These are phyloP conservation scores for Akebia trifoliata DNA, from an alignment of 164 flowering plant genomes.

Conservation along the genomic window DNA sequence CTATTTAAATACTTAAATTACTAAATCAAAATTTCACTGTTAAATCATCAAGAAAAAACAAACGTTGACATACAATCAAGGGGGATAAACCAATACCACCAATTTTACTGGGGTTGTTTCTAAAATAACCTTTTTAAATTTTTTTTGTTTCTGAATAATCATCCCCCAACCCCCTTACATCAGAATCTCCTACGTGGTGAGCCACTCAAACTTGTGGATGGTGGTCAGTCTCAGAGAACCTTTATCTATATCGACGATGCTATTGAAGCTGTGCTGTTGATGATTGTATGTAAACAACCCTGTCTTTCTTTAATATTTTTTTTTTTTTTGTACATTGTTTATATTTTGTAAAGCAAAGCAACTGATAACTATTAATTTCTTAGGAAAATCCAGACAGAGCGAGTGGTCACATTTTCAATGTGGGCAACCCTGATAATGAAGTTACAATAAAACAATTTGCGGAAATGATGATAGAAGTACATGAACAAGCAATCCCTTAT, in stretches of 20 bases:
- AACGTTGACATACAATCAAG: too few species aligned
- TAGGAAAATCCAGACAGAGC: constrained; percentile 90
- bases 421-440: constrained; percentile 89
- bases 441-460: constrained; percentile 90
- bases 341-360: neutral
- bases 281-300: constrained; percentile 37
- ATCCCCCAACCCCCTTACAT: neutral
- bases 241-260: constrained; percentile 59
- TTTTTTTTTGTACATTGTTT: neutral
- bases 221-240: constrained; percentile 58
- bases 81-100: too few species aligned
- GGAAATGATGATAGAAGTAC: constrained; percentile 86
- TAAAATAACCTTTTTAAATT: too few species aligned
- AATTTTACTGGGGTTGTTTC: too few species aligned
- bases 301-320: neutral
- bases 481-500: neutral
- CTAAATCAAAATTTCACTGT: too few species aligned
- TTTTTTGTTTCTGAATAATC: neutral
- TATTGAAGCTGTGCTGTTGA: constrained; percentile 53
- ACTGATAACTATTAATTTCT: neutral
- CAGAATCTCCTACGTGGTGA: constrained; percentile 50
- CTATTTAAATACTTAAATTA: too few species aligned
- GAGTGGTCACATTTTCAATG: constrained; percentile 83
- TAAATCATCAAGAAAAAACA: too few species aligned
- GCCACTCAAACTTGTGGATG: constrained; percentile 62